phyloP scores from a whole-genome alignment of 495 filamentous ascomycete genomes.

The Penicillium dipodomyicola region DNA sequence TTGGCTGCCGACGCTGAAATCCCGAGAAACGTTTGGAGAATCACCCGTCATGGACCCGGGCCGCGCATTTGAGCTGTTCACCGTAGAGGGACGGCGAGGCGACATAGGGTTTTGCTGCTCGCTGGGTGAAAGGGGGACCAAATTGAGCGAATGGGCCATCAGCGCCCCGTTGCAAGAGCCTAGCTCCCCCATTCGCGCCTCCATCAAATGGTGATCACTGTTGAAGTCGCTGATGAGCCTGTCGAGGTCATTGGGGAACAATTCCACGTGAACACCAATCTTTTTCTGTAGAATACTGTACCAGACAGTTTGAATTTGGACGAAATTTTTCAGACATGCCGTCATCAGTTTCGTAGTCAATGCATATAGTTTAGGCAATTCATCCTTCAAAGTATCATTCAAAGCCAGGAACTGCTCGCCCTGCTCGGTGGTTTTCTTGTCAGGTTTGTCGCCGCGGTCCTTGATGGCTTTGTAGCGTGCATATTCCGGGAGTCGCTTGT shows the following conservation, averaged over 20 bases:
- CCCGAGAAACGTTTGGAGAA: slow-evolving; percentile 56
- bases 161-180: slow-evolving; percentile 58
- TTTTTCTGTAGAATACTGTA: slow-evolving; percentile 75
- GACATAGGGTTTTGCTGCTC: slow-evolving; percentile 29
- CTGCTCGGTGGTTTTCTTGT: slow-evolving; percentile 76
- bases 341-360: slow-evolving; percentile 77
- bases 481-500: slow-evolving; percentile 85
- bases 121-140: slow-evolving; percentile 54
- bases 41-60: slow-evolving; percentile 64
- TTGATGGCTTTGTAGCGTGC: slow-evolving; percentile 74
- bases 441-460: slow-evolving; percentile 74
- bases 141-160: slow-evolving; percentile 50
- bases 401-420: slow-evolving; percentile 84
- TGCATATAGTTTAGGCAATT: slow-evolving; percentile 80
- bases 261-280: slow-evolving; percentile 68
- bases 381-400: slow-evolving; percentile 88
- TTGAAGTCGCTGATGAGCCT: slow-evolving; percentile 71
- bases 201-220: slow-evolving; percentile 62
- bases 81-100: slow-evolving; percentile 45
- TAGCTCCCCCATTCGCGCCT: slow-evolving; percentile 50
- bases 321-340: slow-evolving; percentile 73
- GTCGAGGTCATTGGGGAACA: slow-evolving; percentile 61
- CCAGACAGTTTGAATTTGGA: slow-evolving; percentile 79
- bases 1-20: slow-evolving; percentile 44
- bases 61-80: slow-evolving; percentile 45